Conservation (phyloP, 495 filamentous ascomycete genomes). For the Pyrenula massariospora region DNA sequence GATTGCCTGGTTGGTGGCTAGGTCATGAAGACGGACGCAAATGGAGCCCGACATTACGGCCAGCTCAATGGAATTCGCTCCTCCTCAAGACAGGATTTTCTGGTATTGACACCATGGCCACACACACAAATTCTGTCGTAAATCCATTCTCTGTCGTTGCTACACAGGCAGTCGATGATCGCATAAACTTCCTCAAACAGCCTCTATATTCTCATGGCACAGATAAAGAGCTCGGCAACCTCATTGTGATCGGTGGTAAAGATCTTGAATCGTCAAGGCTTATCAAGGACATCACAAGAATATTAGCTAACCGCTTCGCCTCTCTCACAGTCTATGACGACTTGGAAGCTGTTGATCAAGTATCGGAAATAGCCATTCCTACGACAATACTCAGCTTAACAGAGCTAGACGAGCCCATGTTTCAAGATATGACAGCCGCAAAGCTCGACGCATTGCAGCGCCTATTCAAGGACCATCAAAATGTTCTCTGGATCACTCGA, state of each 20-base stretch:
- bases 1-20: constrained; percentile 16
- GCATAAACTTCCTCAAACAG: constrained; percentile 13
- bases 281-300: neutral
- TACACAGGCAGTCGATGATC: constrained; percentile 30
- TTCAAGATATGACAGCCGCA: constrained; percentile 20
- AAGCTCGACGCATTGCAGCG: constrained; percentile 5
- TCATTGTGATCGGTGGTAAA: constrained; percentile 1
- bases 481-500: constrained; percentile 25
- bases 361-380: neutral
- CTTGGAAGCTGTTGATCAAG: neutral
- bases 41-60: constrained; percentile 3
- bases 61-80: constrained; percentile 21
- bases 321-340: neutral
- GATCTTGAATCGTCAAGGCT: neutral
- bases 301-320: neutral
- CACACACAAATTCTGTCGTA: neutral
- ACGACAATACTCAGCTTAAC: constrained; percentile 12
- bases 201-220: constrained; percentile 3
- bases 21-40: constrained; percentile 6
- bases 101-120: constrained; percentile 25
- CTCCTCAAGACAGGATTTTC: constrained; percentile 29
- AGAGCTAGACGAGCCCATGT: constrained; percentile 31
- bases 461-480: constrained; percentile 15
- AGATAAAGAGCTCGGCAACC: neutral
- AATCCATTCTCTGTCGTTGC: constrained; percentile 20